Percentiles rank a stretch among this genome's conserved stretches.
Conservation (phyloP, 2,329 filamentous ascomycete species). For the Fusarium lyarnte region DNA sequence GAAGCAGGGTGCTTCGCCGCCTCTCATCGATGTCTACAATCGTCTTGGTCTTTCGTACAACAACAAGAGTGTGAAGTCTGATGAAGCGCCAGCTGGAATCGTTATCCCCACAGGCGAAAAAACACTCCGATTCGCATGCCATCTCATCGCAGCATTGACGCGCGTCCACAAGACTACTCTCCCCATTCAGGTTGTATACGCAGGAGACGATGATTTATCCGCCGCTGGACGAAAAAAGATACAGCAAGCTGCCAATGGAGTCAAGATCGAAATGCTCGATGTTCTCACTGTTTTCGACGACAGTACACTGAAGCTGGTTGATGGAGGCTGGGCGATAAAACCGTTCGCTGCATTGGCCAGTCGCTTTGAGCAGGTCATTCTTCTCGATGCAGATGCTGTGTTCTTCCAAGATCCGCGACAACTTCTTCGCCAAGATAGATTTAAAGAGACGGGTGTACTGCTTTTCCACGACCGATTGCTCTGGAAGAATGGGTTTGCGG, state of each 20-base stretch:
- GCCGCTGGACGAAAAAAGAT: slow-evolving; percentile 39
- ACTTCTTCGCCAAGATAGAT: slow-evolving; percentile 47
- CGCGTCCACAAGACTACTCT: slow-evolving; percentile 44
- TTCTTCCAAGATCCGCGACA: slow-evolving; percentile 50
- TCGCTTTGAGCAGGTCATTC: slow-evolving; percentile 49
- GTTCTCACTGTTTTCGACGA: slow-evolving; percentile 49
- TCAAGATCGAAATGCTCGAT: slow-evolving; percentile 46
- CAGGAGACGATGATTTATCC: slow-evolving; percentile 47
- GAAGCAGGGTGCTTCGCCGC: slow-evolving; percentile 12
- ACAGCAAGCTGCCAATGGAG: slow-evolving; percentile 24
- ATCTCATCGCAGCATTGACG: slow-evolving; percentile 48
- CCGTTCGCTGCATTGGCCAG: slow-evolving; percentile 52
- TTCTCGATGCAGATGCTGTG: slow-evolving; percentile 53
- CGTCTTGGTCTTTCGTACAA: slow-evolving; percentile 17
- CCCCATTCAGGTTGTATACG: slow-evolving; percentile 51
- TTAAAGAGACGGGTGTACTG: slow-evolving; percentile 46
- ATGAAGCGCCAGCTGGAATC: slow-evolving; percentile 42
- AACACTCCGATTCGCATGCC: slow-evolving; percentile 49
- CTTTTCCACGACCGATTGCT: slow-evolving; percentile 56
- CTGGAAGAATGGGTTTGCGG: slow-evolving; percentile 48
- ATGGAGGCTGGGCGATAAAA: slow-evolving; percentile 54
- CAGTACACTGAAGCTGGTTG: slow-evolving; percentile 39
- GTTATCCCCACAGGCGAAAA: slow-evolving; percentile 49
- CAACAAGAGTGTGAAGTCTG: slow-evolving; percentile 1
- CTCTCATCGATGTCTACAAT: slow-evolving; percentile 13